A percentile compares a stretch with the other conserved stretches of the same genome.
phyloP scores from a whole-genome alignment of 2,329 filamentous ascomycete genomes.

The Lanzia echinophila region DNA sequence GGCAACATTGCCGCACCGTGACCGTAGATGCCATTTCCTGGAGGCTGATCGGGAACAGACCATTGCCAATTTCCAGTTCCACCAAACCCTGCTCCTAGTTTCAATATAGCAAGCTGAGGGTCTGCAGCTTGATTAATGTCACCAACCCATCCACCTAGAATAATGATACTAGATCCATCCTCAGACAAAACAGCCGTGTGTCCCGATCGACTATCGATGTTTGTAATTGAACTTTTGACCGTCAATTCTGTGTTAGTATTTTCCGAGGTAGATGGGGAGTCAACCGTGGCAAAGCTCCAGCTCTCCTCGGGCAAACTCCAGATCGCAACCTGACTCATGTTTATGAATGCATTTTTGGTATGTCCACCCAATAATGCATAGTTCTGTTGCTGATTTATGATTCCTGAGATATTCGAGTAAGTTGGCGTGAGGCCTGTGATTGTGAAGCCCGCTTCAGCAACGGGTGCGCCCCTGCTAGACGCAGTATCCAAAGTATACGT shows the following conservation, averaged over 20 bases:
- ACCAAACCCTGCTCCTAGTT: constrained; percentile 69
- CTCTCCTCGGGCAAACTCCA: constrained; percentile 81
- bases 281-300: constrained; percentile 76
- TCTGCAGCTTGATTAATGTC: constrained; percentile 67
- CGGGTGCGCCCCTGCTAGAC: constrained; percentile 49
- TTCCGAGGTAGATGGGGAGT: constrained; percentile 32
- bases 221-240: constrained; percentile 34
- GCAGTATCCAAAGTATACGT: constrained; percentile 41
- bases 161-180: constrained; percentile 69
- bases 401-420: constrained; percentile 59
- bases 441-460: constrained; percentile 81
- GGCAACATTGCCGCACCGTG: constrained; percentile 58
- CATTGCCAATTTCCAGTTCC: constrained; percentile 66
- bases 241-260: constrained; percentile 49
- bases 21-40: constrained; percentile 48
- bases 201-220: constrained; percentile 69
- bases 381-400: constrained; percentile 64
- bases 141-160: constrained; percentile 91
- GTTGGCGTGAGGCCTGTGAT: constrained; percentile 68
- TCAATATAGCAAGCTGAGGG: constrained; percentile 73
- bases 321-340: constrained; percentile 85
- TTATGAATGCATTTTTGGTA: constrained; percentile 76
- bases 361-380: constrained; percentile 83
- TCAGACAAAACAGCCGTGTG: constrained; percentile 77
- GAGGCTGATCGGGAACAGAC: constrained; percentile 50